A percentile compares a stretch with the other conserved stretches of the same genome.
Evolutionary conservation across 169 alveolate species (phyloP).

Genomic region (Plasmodium knowlesi): DNA sequence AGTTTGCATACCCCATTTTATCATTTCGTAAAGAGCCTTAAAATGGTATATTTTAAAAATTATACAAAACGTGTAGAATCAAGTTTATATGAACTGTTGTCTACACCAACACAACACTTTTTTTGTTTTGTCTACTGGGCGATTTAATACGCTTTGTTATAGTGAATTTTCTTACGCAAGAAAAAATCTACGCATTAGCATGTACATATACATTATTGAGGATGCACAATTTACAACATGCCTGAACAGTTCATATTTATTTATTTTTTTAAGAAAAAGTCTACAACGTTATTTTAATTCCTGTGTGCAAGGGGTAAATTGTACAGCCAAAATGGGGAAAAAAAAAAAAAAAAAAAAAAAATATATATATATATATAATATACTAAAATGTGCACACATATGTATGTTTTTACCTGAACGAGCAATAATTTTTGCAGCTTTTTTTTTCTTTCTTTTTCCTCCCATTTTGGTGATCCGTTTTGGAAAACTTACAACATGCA

Average conservation of each 20-base stretch:
- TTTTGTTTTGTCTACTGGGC: background rate
- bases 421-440: background rate
- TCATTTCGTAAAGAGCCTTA: background rate
- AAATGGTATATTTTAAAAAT: background rate
- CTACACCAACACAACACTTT: background rate
- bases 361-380: too few relatives aligned
- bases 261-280: conserved; percentile 29
- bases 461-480: background rate
- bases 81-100: background rate
- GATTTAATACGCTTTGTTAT: background rate
- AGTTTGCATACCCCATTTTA: background rate
- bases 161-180: background rate
- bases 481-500: background rate
- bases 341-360: conserved; percentile 17
- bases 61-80: background rate
- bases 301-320: background rate
- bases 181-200: background rate
- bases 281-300: conserved; percentile 19
- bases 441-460: background rate
- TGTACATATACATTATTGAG: background rate
- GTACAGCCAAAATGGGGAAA: conserved; percentile 6
- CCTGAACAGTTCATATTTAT: conserved; percentile 54
- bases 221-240: conserved; percentile 18
- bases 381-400: background rate
- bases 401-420: background rate